These are phyloP conservation scores for Paratinospora sagittata DNA, from an alignment of 164 flowering plant genomes.

Conservation along the genomic window DNA sequence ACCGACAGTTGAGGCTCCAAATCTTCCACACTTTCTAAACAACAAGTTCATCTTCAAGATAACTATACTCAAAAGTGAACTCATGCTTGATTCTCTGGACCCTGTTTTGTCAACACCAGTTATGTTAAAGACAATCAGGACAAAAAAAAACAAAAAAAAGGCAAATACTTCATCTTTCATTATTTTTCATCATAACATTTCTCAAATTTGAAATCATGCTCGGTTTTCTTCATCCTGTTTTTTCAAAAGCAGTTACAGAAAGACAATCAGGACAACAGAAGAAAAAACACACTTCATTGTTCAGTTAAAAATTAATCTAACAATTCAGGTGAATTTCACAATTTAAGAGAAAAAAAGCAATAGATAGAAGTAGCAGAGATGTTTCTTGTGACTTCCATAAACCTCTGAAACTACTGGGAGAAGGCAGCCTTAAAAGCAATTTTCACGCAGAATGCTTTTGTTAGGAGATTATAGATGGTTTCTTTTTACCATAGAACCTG, in stretches of 20 bases:
- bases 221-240: constrained; percentile 90
- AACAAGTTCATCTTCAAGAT: constrained; percentile 86
- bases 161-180: not conserved
- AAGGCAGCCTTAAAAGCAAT: too few relatives aligned
- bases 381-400: too few relatives aligned
- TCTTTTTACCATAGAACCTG: not conserved
- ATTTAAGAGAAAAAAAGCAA: too few relatives aligned
- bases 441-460: too few relatives aligned
- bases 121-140: constrained; percentile 3
- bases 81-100: constrained; percentile 92
- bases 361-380: too few relatives aligned
- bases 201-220: constrained; percentile 85
- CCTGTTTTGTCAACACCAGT: constrained; percentile 36
- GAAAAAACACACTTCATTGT: not conserved
- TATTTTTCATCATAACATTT: constrained; percentile 79
- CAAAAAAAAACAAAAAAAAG: not conserved
- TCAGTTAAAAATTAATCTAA: not conserved
- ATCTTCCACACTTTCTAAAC: constrained; percentile 31
- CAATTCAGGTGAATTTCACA: too few relatives aligned
- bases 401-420: too few relatives aligned
- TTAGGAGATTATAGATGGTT: too few relatives aligned
- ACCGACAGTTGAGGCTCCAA: not conserved
- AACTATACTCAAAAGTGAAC: constrained; percentile 87
- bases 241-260: not conserved
- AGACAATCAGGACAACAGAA: constrained; percentile 3